Evolutionary conservation across 1,284 basidiomycete species (phyloP), one percentile per base, ranked within the genome.

Genomic region (Leccinum variabile): DNA sequence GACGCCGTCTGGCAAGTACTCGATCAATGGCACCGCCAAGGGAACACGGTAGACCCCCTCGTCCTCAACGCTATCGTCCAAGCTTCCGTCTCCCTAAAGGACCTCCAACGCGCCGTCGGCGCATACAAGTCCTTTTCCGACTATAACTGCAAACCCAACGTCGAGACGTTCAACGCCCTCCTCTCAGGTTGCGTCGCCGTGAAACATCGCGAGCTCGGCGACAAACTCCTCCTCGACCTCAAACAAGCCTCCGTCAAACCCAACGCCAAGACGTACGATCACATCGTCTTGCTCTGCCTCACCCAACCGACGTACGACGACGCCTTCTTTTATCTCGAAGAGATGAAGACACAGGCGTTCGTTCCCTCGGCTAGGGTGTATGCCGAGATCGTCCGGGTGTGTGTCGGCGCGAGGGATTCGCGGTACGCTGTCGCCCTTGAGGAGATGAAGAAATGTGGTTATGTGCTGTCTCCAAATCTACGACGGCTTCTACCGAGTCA

Each of bases 311-410:
- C 78, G 3, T 95, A 94, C 75, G 92, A 95, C 70, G 90, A 93
- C 68, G 92, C 92, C 0, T 95, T 95, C 78, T 89, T 87, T 75
- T 94, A 91, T 74, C 82, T 95, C 35, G 92, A 95, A 72, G 89
- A 92, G 78, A 91, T 93, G 89, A 94, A 95, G 75, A 76, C 79
- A 0, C 81, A 81, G 55, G 80, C 80, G 13, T 79, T 85, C 71
- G 72, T 79, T 39, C 92, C 92, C 2, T 74, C 84, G 1, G 68
- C 72, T 44, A 67, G 69, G 1, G 75, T 88, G n/a, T 95, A 95
- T 76, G 79, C 83, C 39, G 75, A 78, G 1, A 77, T 95, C 62
- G 77, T 88, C 52, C 77, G 79, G 56, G 87, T 82, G 70, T 93
- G 90, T 69, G 74, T 86, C 8, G 63, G 68, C 5, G 74, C 75